Evolutionary conservation across 2,329 filamentous ascomycete species (phyloP), one percentile per base, ranked within the genome.

Genomic region (Pseudogymnoascus sp.): DNA sequence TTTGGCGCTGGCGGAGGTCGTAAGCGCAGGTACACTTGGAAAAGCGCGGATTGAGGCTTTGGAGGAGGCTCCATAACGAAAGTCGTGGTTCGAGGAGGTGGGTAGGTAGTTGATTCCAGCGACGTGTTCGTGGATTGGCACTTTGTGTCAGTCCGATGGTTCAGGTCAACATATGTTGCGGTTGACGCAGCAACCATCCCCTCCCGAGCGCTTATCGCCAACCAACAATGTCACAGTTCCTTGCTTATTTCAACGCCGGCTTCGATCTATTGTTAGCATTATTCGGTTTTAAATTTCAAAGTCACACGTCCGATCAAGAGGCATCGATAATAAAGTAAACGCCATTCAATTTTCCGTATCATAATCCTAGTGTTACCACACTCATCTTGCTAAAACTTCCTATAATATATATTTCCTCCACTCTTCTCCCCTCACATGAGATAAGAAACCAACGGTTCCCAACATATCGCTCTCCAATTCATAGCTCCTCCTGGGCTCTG

Each of bases 21-120:
- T 59, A 97, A 80, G 59, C 93, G 90, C 42, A 97, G 82, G 73
- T 90, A 97, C 63, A 97, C 93, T 76, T 97, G 88, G 74, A 97
- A 97, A 38, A 97, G 84, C 66, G 84, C 85, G 12, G 77, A 71
- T 62, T 80, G 73, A 3, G 77, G 71, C 70, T 80, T 83, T 63
- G 76, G 71, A 18, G 74, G 66, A 63, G 74, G 65, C 59, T 75
- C 75, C 77, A 79, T 79, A 40, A 62, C 62, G 34, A 37, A 31
- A 42, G 34, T 61, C 42, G 38, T 61, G 23, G 59, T 61, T 61
- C 12, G 25, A 53, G 46, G 40, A 7, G 4, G 4, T 28, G 2
- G 3, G 14, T 53, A 31, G 11, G 46, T 16, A 53, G 46, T 53
- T 53, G 14, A 14, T 53, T 53, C 46, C 46, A 31, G n/a, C 23